Percentiles rank a stretch among this genome's conserved stretches.
Conservation (phyloP, 2,329 filamentous ascomycete genomes). For the Blastomyces emzantsi region DNA sequence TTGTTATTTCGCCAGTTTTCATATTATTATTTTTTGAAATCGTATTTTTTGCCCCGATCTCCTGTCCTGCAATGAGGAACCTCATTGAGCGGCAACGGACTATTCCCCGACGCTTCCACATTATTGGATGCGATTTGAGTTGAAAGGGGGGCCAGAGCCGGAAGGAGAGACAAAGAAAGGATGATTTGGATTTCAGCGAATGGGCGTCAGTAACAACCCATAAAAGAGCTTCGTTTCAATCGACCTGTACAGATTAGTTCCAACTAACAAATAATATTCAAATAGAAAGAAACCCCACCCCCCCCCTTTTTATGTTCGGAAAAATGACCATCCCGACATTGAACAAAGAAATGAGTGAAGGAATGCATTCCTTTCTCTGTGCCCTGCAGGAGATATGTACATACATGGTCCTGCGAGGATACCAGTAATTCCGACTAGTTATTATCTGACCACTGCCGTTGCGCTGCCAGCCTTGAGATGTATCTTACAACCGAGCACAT, state of each 20-base stretch:
- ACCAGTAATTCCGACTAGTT: background rate
- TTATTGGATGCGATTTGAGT: background rate
- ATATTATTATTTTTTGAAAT: too few species aligned
- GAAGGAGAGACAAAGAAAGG: background rate
- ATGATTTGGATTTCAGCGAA: background rate
- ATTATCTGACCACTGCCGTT: background rate
- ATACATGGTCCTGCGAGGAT: background rate
- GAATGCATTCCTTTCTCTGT: conserved; percentile 8
- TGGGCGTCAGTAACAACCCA: too few species aligned
- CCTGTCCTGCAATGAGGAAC: background rate
- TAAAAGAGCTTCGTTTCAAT: background rate
- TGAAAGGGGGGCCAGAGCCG: background rate
- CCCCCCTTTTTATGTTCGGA: background rate
- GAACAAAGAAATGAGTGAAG: background rate
- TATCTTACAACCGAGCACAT: background rate
- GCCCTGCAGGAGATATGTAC: background rate
- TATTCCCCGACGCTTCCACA: background rate
- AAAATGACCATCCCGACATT: background rate
- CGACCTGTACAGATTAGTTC: background rate
- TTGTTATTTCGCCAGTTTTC: too few species aligned
- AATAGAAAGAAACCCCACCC: background rate
- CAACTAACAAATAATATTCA: conserved; percentile 3
- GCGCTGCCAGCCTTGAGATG: background rate
- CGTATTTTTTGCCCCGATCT: background rate
- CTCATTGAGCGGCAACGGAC: background rate